Evolutionary conservation across 2,329 filamentous ascomycete species (phyloP), one percentile per base, ranked within the genome.

Genomic region (Fusarium denticulatum): DNA sequence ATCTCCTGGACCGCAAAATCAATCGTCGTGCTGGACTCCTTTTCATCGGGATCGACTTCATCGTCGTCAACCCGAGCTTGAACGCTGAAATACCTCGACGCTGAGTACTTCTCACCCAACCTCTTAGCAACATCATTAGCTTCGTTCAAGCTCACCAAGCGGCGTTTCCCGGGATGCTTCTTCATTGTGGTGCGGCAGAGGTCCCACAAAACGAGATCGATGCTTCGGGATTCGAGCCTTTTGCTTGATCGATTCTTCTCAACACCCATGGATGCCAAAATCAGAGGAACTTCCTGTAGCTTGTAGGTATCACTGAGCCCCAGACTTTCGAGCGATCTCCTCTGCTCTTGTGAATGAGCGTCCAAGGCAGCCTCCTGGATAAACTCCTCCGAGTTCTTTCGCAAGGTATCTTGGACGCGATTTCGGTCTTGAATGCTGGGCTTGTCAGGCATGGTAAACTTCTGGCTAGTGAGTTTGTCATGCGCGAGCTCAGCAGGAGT

Each of bases 401-500:
- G 69, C 47, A 49, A 26, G 30, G 46, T 16, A 52, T 63, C 67
- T 36, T 13, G 24, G 26, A 43, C 47, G 26, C 45, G 45, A 24
- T 64, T 50, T 12, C 64, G 43, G 8, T 42, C 64, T 36, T 50
- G 28, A 16, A 72, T 36, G 15, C 42, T 61, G 45, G 66, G 42
- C 12, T 39, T 39, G 2, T 72, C 36, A 14, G 78, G 80, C 24
- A 72, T 71, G 37, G 66, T 55, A n/a, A 86, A 80, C 47, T 81
- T 81, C 13, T 79, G 76, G 13, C 82, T 80, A 6, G 88, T 82
- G 67, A 87, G 86, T 3, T 81, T 80, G 59, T 93, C 90, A 57
- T 88, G 84, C 0, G 91, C 89, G 55, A 93, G 82, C 75, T 96
- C 93, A 34, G 87, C 85, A 0, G 94, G 92, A 0, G 93, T 96